Percentiles rank a stretch among this genome's conserved stretches.
phyloP scores from a whole-genome alignment of 192 early-diverging fungal species.

The Martensiomyces pterosporus region DNA sequence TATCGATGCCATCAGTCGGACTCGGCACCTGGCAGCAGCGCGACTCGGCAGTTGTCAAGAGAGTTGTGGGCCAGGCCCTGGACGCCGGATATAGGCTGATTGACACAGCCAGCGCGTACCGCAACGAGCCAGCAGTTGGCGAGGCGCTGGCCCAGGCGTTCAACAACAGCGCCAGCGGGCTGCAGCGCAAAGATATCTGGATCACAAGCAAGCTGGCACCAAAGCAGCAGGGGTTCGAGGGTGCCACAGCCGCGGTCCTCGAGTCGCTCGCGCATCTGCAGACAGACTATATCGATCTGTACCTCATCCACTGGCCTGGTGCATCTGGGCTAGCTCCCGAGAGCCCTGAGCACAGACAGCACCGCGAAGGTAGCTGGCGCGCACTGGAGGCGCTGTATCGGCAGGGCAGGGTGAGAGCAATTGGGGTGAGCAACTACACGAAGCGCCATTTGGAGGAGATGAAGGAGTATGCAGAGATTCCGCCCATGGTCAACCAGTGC shows the following conservation, averaged over 20 bases:
- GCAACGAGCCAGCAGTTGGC: conserved; percentile 61
- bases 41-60: conserved; percentile 10
- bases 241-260: conserved; percentile 52
- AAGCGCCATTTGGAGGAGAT: conserved; percentile 56
- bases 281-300: conserved; percentile 69
- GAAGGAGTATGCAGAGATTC: conserved; percentile 50
- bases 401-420: conserved; percentile 55
- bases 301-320: conserved; percentile 78
- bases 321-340: conserved; percentile 37
- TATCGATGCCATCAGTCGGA: conserved; percentile 31
- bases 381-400: conserved; percentile 61
- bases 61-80: conserved; percentile 26
- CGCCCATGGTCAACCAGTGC: conserved; percentile 67
- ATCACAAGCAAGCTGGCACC: conserved; percentile 70
- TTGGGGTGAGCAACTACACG: conserved; percentile 74
- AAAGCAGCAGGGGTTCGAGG: conserved; percentile 63
- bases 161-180: conserved; percentile 30
- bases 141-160: conserved; percentile 48
- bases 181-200: conserved; percentile 62
- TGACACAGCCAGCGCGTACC: conserved; percentile 66
- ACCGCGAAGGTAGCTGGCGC: conserved; percentile 57
- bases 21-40: conserved; percentile 42
- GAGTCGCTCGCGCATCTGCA: conserved; percentile 56
- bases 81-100: conserved; percentile 21
- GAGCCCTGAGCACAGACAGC: conserved; percentile 37